These are phyloP conservation scores for Apiotrichum gracile DNA, from an alignment of 1,284 basidiomycete genomes.

Conservation along the genomic window DNA sequence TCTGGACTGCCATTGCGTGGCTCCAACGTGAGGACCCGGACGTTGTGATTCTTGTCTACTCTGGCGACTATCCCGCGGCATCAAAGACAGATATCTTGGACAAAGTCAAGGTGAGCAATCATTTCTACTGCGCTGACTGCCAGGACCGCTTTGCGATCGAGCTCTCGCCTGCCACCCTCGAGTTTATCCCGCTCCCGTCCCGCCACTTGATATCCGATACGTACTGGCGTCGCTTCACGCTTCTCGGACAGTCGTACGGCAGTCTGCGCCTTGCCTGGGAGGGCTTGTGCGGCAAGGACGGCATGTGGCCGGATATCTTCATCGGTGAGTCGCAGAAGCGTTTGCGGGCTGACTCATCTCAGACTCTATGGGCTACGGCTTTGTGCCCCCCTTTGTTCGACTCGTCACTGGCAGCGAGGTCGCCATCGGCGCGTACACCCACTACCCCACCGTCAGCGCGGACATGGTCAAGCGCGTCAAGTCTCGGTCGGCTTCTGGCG, in stretches of 20 bases:
- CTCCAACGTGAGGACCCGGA: constrained; percentile 68
- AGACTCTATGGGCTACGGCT: constrained; percentile 99
- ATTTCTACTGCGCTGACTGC: neutral
- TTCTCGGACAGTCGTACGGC: constrained; percentile 85
- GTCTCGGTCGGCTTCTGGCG: constrained; percentile 55
- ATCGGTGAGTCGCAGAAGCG: constrained; percentile 60
- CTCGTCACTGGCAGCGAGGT: constrained; percentile 55
- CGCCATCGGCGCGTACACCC: constrained; percentile 83
- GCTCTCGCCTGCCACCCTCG: constrained; percentile 59
- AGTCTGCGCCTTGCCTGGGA: constrained; percentile 78
- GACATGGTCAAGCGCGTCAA: constrained; percentile 85
- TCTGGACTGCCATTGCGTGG: constrained; percentile 84
- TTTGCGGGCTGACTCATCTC: neutral
- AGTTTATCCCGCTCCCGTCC: constrained; percentile 70
- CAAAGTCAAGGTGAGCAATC: constrained; percentile 66
- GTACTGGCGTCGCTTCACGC: constrained; percentile 80
- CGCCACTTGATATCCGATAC: constrained; percentile 72
- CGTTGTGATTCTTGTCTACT: constrained; percentile 79
- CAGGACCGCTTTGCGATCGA: constrained; percentile 78
- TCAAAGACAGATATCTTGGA: constrained; percentile 74
- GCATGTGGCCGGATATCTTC: constrained; percentile 63
- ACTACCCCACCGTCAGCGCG: constrained; percentile 93
- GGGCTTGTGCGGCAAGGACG: constrained; percentile 45
- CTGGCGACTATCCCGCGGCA: constrained; percentile 68
- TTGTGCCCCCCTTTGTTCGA: constrained; percentile 74